Evolutionary conservation across 805 yeast genomes (phyloP), one percentile per base, ranked within the genome.

Genomic region (Teunomyces funiuensis): DNA sequence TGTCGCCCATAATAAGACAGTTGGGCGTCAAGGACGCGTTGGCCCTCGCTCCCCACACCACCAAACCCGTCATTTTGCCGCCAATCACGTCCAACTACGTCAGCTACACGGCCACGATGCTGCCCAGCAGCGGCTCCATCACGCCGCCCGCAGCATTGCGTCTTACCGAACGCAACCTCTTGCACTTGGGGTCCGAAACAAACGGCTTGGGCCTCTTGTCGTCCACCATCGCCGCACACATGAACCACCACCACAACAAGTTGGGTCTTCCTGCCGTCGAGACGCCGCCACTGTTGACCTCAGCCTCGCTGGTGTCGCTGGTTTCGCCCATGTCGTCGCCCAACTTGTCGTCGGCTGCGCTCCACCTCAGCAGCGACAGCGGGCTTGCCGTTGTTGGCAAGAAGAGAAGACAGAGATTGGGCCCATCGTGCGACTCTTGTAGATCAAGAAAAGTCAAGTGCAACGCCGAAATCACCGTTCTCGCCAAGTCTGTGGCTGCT

Each of bases 341-440:
- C 5, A 46, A 45, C 6, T 28, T 44, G 20, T 26, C 39, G 2
- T 6, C 33, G 15, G 38, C 47, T 28, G 18, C 29, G 13, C 18
- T 29, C 10, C 23, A 26, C 13, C 13, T n/a, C 33, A 25, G 26
- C 10, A 13, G 36, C 28, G 14, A 8, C 29, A 39, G 7, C 40
- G 28, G 22, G 31, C 40, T 17, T 28, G 11, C 18, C 19, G 13
- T 23, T 19, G 13, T 33, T 15, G 37, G 63, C 26, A 47, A 51
- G 16, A 66, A 65, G 50, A 63, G 75, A 47, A 65, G 88, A 51
- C 90, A 84, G 61, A 65, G 91, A 44, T 67, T 77, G 14, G 89
- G 91, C 0, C 89, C 89, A 2, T 79, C 85, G 29, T 84, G 91
- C 60, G 89, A 84, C 57, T 65, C 76, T 36, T 84, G 91, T 58